These are phyloP conservation scores for Skeletonema menzelii DNA, from an alignment of 108 stramenopile genomes.

Conservation along the genomic window DNA sequence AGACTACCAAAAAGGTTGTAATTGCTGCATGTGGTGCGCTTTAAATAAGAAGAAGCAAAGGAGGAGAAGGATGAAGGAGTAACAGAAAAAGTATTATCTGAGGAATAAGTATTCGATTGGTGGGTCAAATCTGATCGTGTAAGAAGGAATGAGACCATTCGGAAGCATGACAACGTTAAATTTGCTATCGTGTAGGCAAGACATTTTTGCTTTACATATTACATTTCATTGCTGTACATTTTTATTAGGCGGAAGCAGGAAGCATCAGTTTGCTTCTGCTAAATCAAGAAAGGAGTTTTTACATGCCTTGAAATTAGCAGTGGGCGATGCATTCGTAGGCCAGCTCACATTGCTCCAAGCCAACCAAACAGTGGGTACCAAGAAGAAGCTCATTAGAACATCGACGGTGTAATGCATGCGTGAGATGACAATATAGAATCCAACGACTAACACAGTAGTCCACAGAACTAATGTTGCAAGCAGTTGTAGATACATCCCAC, in stretches of 20 bases:
- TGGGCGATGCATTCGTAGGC: background rate
- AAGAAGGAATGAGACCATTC: too few relatives aligned
- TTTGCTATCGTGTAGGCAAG: too few relatives aligned
- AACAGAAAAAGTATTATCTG: too few relatives aligned
- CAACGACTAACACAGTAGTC: background rate
- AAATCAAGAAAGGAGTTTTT: slow-evolving; percentile 1
- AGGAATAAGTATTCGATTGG: too few relatives aligned
- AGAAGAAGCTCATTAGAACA: slow-evolving; percentile 16
- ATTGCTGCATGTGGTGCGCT: background rate
- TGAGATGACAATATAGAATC: slow-evolving; percentile 7
- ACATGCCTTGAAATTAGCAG: background rate
- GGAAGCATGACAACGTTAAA: too few relatives aligned
- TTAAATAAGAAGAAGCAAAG: too few relatives aligned
- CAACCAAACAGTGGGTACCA: slow-evolving; percentile 13
- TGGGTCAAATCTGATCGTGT: too few relatives aligned
- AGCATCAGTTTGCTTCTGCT: background rate
- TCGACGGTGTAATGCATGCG: slow-evolving; percentile 23
- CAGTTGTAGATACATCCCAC: background rate
- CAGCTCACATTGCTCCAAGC: slow-evolving; percentile 14
- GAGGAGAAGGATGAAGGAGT: too few relatives aligned
- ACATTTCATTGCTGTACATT: background rate
- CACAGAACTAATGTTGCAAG: slow-evolving; percentile 8
- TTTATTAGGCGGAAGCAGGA: background rate
- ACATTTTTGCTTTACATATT: background rate
- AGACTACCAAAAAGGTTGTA: background rate